Base-by-base conservation (phyloP, 140 eudicot genomes). In the Anethum foeniculum region DNA sequence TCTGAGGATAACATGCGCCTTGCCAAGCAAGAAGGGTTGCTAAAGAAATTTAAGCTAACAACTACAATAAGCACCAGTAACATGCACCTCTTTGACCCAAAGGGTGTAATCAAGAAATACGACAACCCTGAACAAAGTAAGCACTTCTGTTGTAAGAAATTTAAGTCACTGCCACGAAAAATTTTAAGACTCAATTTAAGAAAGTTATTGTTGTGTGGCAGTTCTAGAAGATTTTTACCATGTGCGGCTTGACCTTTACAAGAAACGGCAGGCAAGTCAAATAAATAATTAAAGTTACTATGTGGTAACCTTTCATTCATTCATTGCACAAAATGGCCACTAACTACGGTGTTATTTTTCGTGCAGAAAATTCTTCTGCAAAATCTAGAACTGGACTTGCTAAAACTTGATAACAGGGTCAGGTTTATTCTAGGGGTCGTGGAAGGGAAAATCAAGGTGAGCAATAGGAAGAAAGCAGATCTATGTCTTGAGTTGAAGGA, bases 51-150 rank as follows among this genome's bases (percentile, higher is more conserved):
- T 54, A 92, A 90, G 88, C 88, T 94, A 43, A 90, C 93, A 0
- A 92, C 91, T 11, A 79, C 84, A 18, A 89, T 94, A 77, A 90
- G 90, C 91, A 94, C 95, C 7, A 86, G 91, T 52, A 94, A 94
- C 85, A 94, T 94, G 98, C 98, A 94, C 78, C 89, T 94, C 30
- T 94, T 94, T 82, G 96, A 94, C 81, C 51, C 92, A 10, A 85
- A 88, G 21, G 97, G 97, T 38, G 87, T 86, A 16, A 92, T 94
- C 56, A 92, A 90, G 92, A 92, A 89, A 86, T 94, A 94, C 78
- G 97, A 92, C 58, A 81, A 85, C 62, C 93, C 98, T 78, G 98
- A 94, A 84, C 93, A 94, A 82, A 92, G 98, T 94, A 90, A 6
- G 97, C n/a, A 13, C 0, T 73, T 71, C 14, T 6, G 32, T 72